Base-by-base conservation (phyloP, 176 grass and related monocot species). In the Lolium rigidum region DNA sequence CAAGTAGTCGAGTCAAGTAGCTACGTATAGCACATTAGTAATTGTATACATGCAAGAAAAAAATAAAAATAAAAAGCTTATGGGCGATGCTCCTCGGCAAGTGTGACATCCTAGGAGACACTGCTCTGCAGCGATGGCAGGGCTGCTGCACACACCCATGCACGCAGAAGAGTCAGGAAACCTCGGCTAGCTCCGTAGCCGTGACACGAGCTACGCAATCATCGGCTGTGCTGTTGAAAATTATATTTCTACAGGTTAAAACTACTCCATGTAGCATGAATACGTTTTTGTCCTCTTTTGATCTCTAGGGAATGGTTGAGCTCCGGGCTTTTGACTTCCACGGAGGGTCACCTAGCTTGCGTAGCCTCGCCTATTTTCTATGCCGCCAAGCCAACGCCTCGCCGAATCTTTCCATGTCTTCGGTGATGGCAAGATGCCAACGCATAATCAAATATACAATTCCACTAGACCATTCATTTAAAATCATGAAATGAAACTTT, bases 31-130 rank as follows among this genome's bases (percentile, higher is more conserved):
- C 11, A 22, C 38, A 26, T 44, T 61, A 31, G 38, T 16, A 70
- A 6, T 1, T 7, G 5, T n/a, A n/a, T n/a, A n/a, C n/a, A n/a
- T n/a, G n/a, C n/a, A n/a, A n/a, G 43, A 5, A 49, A 22, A 51
- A 28, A 46, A 75, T 18, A 46, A 51, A 28, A 31, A 67, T 18
- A 46, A 51, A 28, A 47, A 39, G 8, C 69, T 10, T 14, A 57
- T 39, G 65, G 57, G 47, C 58, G 71, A 57, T 21, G 47, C 38
- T 31, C 89, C 60, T 91, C 81, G 81, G 44, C 69, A n/a, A 76
- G 76, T 12, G 81, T 77, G 81, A 80, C 44, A 35, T 70, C 81
- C 89, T 87, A 44, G 89, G 81, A 84, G 75, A 87, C n/a, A n/a
- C n/a, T n/a, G n/a, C n/a, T n/a, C 51, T 83, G 76, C 68, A 39